Percentiles rank a stretch among this genome's conserved stretches.
These are phyloP conservation scores for Zangia roseola DNA, from an alignment of 768 basidiomycete species.

Conservation along the genomic window DNA sequence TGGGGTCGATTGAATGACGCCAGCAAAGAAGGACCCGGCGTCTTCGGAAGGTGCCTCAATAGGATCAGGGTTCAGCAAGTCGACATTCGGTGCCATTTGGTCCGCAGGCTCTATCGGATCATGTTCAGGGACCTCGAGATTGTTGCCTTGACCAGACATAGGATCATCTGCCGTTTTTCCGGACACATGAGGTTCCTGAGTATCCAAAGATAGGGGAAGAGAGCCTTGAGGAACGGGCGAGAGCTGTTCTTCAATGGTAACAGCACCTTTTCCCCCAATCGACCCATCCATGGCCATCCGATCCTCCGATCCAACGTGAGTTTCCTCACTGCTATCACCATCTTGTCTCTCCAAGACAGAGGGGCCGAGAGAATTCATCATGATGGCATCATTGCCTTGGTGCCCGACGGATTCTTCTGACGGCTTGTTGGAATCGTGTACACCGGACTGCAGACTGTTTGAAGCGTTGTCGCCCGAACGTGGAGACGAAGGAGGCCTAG, in stretches of 20 bases:
- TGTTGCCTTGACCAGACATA: background rate
- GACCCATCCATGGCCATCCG: constrained; percentile 13
- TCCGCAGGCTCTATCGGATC: constrained; percentile 50
- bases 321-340: constrained; percentile 16
- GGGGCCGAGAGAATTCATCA: constrained; percentile 6
- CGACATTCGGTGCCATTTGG: constrained; percentile 23
- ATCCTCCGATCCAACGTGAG: constrained; percentile 21
- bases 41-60: constrained; percentile 27
- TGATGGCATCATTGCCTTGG: constrained; percentile 3
- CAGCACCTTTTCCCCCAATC: constrained; percentile 1
- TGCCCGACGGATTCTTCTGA: background rate
- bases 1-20: constrained; percentile 18
- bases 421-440: constrained; percentile 15
- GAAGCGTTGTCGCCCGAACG: constrained; percentile 31
- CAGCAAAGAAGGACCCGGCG: background rate
- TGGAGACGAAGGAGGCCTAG: constrained; percentile 15
- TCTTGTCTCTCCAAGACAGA: background rate
- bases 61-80: constrained; percentile 23
- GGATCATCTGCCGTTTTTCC: constrained; percentile 21
- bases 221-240: background rate
- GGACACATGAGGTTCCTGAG: background rate
- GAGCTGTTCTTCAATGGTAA: background rate
- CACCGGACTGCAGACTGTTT: constrained; percentile 27
- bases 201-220: background rate
- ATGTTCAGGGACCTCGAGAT: background rate